These are phyloP conservation scores for Pezicula neosporulosa DNA, from an alignment of 2,329 filamentous ascomycete genomes.

Conservation along the genomic window DNA sequence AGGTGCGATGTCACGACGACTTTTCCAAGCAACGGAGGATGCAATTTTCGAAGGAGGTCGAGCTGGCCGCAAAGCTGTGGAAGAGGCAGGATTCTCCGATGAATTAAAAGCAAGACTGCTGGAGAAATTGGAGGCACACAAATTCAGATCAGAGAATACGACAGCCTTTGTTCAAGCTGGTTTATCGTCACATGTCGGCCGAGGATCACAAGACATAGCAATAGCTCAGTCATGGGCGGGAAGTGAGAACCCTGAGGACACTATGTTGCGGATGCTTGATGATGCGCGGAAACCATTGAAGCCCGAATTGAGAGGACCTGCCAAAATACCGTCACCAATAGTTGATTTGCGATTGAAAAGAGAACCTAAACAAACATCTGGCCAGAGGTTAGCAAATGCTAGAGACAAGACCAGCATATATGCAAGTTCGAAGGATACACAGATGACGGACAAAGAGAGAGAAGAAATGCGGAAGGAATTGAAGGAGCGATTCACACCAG, in stretches of 20 bases:
- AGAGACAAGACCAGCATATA: slow-evolving; percentile 56
- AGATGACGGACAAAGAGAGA: slow-evolving; percentile 67
- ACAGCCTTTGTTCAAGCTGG: slow-evolving; percentile 45
- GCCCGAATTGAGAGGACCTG: slow-evolving; percentile 42
- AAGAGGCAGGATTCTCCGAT: slow-evolving; percentile 61
- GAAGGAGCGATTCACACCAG: slow-evolving; percentile 75
- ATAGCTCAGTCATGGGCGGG: slow-evolving; percentile 74
- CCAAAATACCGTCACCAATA: slow-evolving; percentile 38
- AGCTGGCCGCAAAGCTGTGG: slow-evolving; percentile 54
- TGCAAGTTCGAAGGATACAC: slow-evolving; percentile 46
- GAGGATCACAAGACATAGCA: slow-evolving; percentile 66
- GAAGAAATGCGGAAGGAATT: slow-evolving; percentile 71
- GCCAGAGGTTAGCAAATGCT: slow-evolving; percentile 49
- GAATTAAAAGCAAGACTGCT: slow-evolving; percentile 58
- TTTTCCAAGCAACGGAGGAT: slow-evolving; percentile 62
- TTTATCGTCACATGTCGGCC: slow-evolving; percentile 56
- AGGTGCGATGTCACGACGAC: slow-evolving; percentile 48
- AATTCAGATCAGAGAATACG: slow-evolving; percentile 48
- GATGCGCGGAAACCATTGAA: slow-evolving; percentile 72
- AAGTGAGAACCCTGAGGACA: slow-evolving; percentile 68
- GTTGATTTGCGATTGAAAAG: slow-evolving; percentile 50
- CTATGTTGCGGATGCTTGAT: slow-evolving; percentile 79
- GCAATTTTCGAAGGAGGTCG: slow-evolving; percentile 55
- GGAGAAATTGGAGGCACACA: slow-evolving; percentile 51
- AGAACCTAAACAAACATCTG: slow-evolving; percentile 35